phyloP scores from a whole-genome alignment of 1,284 basidiomycete genomes.

The Trametes hirsuta region DNA sequence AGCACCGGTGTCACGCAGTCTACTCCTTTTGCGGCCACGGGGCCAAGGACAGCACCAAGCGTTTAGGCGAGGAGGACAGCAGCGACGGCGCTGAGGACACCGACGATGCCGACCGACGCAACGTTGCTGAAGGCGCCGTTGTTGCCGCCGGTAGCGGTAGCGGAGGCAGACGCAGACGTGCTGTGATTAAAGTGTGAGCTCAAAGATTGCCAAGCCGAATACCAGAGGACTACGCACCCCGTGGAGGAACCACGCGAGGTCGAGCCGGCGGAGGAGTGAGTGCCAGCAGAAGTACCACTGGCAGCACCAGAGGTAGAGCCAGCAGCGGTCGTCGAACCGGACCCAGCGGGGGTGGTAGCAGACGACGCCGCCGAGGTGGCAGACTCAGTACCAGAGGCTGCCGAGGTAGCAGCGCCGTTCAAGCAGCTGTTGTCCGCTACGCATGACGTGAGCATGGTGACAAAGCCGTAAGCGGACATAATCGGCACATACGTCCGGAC shows the following conservation, averaged over 20 bases:
- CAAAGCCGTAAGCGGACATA: background rate
- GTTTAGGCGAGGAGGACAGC: conserved; percentile 34
- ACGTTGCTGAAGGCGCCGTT: conserved; percentile 27
- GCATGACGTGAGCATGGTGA: background rate
- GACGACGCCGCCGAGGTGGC: conserved; percentile 21
- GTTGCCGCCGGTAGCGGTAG: conserved; percentile 17
- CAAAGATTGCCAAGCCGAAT: background rate
- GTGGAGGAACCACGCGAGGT: background rate
- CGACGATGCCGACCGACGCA: conserved; percentile 29
- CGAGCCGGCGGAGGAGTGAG: background rate
- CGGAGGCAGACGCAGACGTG: background rate
- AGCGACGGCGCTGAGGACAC: conserved; percentile 30
- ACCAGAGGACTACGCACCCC: background rate
- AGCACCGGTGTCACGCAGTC: conserved; percentile 12
- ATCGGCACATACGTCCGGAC: conserved; percentile 42
- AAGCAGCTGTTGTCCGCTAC: conserved; percentile 40
- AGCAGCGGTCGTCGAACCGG: background rate
- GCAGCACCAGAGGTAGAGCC: conserved; percentile 1
- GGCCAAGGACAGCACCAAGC: background rate
- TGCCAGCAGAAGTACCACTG: background rate
- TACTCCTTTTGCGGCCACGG: conserved; percentile 18
- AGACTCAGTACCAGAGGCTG: conserved; percentile 35
- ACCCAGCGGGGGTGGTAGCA: background rate
- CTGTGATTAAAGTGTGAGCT: background rate
- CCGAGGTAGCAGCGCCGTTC: conserved; percentile 24